phyloP scores from a whole-genome alignment of 2,329 filamentous ascomycete species.

The Epicoccum sorghinum region DNA sequence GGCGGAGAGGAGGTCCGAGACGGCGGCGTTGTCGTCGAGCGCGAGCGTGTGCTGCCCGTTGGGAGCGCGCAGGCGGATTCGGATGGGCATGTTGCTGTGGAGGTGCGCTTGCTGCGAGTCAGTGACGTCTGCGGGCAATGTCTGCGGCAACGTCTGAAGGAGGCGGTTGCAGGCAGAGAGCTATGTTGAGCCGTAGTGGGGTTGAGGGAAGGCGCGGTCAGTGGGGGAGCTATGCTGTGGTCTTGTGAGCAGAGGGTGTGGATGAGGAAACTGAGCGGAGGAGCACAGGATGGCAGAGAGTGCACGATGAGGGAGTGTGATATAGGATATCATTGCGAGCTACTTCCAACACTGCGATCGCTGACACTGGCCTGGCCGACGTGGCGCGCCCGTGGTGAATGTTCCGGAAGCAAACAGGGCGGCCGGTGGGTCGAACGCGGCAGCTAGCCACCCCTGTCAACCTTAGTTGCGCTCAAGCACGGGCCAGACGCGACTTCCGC shows the following conservation, averaged over 20 bases:
- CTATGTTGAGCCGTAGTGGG: slow-evolving; percentile 3
- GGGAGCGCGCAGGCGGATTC: slow-evolving; percentile 76
- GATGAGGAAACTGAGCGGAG: neutral
- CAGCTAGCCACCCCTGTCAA: slow-evolving; percentile 12
- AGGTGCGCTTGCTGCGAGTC: neutral
- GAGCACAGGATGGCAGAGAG: neutral
- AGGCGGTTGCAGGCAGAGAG: neutral
- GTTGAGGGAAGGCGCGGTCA: slow-evolving; percentile 2
- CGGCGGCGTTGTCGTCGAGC: slow-evolving; percentile 70
- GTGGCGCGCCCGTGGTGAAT: slow-evolving; percentile 28
- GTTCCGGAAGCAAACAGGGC: slow-evolving; percentile 26
- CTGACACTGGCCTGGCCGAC: slow-evolving; percentile 14
- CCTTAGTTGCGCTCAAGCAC: slow-evolving; percentile 17
- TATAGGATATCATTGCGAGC: neutral
- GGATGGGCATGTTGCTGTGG: slow-evolving; percentile 60
- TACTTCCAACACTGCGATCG: slow-evolving; percentile 6
- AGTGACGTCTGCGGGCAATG: slow-evolving; percentile 17
- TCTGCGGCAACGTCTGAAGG: neutral
- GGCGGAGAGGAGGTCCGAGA: slow-evolving; percentile 64
- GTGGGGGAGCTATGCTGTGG: slow-evolving; percentile 11
- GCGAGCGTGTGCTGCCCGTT: slow-evolving; percentile 73
- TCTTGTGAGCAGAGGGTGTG: neutral
- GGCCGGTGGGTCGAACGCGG: slow-evolving; percentile 13
- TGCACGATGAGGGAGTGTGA: neutral
- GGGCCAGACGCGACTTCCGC: slow-evolving; percentile 22